A percentile compares a stretch with the other conserved stretches of the same genome.
phyloP scores from a whole-genome alignment of 2,329 filamentous ascomycete species.

The Monilinia polystroma region DNA sequence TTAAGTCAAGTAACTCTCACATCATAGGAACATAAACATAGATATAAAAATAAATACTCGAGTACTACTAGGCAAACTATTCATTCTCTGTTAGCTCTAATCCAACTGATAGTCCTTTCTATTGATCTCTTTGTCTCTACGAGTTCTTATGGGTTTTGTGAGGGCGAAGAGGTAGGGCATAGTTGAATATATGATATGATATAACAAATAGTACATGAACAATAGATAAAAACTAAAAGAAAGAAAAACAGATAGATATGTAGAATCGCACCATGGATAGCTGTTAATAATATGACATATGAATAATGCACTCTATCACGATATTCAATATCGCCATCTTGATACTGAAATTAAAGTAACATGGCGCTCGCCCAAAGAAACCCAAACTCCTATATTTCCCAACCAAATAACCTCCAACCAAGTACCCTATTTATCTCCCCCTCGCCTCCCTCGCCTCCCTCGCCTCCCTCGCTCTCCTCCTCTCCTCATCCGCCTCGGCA shows the following conservation, averaged over 20 bases:
- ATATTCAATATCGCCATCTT: background rate
- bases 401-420: no score
- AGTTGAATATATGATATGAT: no score
- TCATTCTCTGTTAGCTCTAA: no score
- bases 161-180: no score
- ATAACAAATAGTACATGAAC: background rate
- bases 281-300: background rate
- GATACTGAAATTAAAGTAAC: background rate
- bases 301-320: background rate
- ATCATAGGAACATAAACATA: background rate
- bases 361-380: no score
- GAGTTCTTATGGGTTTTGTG: no score
- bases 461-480: slow-evolving; percentile 20
- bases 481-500: slow-evolving; percentile 33
- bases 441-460: background rate
- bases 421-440: background rate
- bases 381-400: no score
- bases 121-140: no score
- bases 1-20: background rate
- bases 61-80: background rate
- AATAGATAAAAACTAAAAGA: background rate
- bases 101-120: no score
- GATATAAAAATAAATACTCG: no score
- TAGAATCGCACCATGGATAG: background rate
- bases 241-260: background rate